Evolutionary conservation across 345 rosid species (phyloP).

Genomic region (Cardamine resedifolia): DNA sequence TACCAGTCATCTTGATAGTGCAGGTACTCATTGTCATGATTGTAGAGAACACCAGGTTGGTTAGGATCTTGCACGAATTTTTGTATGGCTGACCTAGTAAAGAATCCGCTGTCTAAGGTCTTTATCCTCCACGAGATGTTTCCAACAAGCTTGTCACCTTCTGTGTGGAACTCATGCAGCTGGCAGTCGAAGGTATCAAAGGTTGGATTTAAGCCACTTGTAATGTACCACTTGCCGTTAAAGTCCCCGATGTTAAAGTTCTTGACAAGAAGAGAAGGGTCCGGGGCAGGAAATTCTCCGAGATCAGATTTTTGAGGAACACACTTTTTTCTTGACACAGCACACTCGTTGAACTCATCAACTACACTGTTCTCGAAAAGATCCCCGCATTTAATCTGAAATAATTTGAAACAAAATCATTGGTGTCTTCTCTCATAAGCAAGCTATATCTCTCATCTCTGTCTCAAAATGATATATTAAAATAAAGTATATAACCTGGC

Average conservation of each 20-base stretch:
- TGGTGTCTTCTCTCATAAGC: not conserved
- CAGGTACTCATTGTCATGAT: slow-evolving; percentile 91
- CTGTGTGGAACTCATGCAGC: slow-evolving; percentile 78
- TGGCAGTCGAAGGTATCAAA: slow-evolving; percentile 88
- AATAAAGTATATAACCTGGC: slow-evolving; percentile 62
- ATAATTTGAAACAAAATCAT: slow-evolving; percentile 5
- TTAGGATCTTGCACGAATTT: slow-evolving; percentile 74
- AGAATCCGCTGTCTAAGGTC: slow-evolving; percentile 74
- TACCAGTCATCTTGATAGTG: slow-evolving; percentile 98
- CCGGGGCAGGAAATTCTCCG: slow-evolving; percentile 85
- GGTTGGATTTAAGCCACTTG: slow-evolving; percentile 89
- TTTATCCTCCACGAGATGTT: slow-evolving; percentile 80
- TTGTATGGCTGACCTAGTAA: slow-evolving; percentile 69
- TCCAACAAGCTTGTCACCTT: slow-evolving; percentile 70
- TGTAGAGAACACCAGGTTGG: slow-evolving; percentile 73
- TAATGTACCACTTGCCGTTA: slow-evolving; percentile 82
- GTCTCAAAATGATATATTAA: not conserved
- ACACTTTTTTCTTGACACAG: slow-evolving; percentile 88
- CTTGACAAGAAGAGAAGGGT: slow-evolving; percentile 69
- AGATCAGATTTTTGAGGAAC: slow-evolving; percentile 86
- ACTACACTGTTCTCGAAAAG: slow-evolving; percentile 81
- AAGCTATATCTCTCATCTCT: not conserved
- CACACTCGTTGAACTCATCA: slow-evolving; percentile 92
- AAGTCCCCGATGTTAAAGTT: slow-evolving; percentile 76
- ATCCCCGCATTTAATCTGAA: slow-evolving; percentile 94